Percentiles rank a stretch among this genome's conserved stretches.
These are phyloP conservation scores for Epichloe hybrida DNA, from an alignment of 2,329 filamentous ascomycete genomes.

Conservation along the genomic window DNA sequence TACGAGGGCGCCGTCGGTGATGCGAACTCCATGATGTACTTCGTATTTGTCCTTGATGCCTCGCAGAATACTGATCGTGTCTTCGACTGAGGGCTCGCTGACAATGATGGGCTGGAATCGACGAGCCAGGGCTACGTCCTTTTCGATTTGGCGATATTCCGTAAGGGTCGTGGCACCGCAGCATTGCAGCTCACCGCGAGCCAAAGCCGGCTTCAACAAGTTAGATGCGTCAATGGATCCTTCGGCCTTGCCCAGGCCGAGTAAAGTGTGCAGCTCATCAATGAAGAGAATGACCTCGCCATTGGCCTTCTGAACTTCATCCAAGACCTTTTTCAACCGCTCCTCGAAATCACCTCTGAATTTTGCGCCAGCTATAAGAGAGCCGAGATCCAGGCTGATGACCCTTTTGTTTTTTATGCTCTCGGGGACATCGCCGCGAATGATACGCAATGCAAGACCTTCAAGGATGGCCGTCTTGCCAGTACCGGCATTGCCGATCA, in stretches of 20 bases:
- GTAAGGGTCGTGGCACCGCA: slow-evolving; percentile 87
- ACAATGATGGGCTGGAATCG: slow-evolving; percentile 91
- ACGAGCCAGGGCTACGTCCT: slow-evolving; percentile 83
- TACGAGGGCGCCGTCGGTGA: slow-evolving; percentile 83
- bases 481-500: slow-evolving; percentile 84
- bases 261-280: slow-evolving; percentile 81
- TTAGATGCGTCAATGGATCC: slow-evolving; percentile 96
- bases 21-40: slow-evolving; percentile 89
- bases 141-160: slow-evolving; percentile 89
- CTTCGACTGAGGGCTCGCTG: slow-evolving; percentile 79
- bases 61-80: slow-evolving; percentile 88
- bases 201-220: slow-evolving; percentile 83
- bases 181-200: slow-evolving; percentile 84
- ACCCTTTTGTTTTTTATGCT: slow-evolving; percentile 92
- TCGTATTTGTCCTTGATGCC: slow-evolving; percentile 98
- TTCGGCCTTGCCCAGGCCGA: slow-evolving; percentile 88
- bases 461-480: slow-evolving; percentile 92
- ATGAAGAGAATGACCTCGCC: slow-evolving; percentile 90
- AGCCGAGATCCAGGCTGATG: slow-evolving; percentile 75
- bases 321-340: slow-evolving; percentile 76
- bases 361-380: slow-evolving; percentile 88
- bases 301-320: slow-evolving; percentile 78
- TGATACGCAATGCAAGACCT: slow-evolving; percentile 78
- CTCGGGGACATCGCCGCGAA: slow-evolving; percentile 85
- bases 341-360: slow-evolving; percentile 96